A percentile compares a stretch with the other conserved stretches of the same genome.
These are phyloP conservation scores for Sesbania bispinosa DNA, from an alignment of 306 rosid genomes.

Conservation along the genomic window DNA sequence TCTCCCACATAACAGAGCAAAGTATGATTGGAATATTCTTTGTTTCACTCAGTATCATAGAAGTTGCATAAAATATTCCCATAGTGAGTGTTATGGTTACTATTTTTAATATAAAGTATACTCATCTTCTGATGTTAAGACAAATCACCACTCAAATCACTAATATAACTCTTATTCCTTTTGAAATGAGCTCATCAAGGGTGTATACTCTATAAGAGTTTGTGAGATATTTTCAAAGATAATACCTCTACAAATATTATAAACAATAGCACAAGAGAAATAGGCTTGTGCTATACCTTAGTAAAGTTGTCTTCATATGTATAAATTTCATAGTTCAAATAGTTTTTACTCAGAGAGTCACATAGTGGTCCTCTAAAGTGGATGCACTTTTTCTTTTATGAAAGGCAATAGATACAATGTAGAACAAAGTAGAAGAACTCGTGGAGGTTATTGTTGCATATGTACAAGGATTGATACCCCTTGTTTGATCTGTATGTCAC, in stretches of 20 bases:
- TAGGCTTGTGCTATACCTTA: not conserved
- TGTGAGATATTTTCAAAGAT: not conserved
- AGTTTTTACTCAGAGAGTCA: not conserved
- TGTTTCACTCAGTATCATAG: not conserved
- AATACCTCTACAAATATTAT: not conserved
- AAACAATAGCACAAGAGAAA: not conserved
- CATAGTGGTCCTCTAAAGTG: conserved; percentile 30
- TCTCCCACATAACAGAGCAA: conserved; percentile 10
- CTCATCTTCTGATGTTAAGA: not conserved
- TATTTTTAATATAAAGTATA: not conserved
- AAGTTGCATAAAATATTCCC: not conserved
- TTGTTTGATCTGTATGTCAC: conserved; percentile 6
- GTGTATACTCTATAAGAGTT: too few relatives aligned
- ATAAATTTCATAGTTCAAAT: not conserved
- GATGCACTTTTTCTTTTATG: conserved; percentile 27
- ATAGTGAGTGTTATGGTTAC: not conserved
- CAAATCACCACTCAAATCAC: not conserved
- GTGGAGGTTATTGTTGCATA: conserved; percentile 26
- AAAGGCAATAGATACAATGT: conserved; percentile 7
- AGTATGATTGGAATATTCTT: conserved; percentile 7
- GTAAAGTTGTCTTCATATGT: not conserved
- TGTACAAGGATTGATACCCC: too few relatives aligned
- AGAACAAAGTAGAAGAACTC: conserved; percentile 13
- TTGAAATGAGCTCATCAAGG: not conserved
- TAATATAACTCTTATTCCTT: too few relatives aligned